Conservation (phyloP, 2,329 filamentous ascomycete genomes). For the Diaporthe sp. region DNA sequence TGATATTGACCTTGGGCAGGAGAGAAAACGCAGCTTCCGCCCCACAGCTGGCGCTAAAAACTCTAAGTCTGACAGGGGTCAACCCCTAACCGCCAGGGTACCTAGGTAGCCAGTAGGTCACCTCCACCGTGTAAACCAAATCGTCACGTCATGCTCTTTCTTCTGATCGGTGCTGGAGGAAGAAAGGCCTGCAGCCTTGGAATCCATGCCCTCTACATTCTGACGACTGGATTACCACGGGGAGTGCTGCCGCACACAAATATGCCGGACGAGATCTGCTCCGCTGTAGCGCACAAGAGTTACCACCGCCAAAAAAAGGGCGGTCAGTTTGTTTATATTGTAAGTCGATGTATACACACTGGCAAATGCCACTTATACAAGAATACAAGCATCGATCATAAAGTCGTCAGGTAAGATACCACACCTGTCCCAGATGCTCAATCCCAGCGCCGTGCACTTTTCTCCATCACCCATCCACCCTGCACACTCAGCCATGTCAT, state of each 20-base stretch:
- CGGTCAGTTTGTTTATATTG: neutral
- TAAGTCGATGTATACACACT: constrained; percentile 15
- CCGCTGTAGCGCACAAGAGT: too few relatives aligned
- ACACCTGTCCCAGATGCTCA: neutral
- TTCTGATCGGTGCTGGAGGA: neutral
- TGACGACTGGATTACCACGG: neutral
- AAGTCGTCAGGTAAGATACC: neutral
- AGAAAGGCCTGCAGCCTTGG: neutral
- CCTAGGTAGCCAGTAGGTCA: neutral
- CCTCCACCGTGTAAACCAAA: neutral
- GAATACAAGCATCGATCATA: constrained; percentile 4
- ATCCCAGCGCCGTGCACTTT: constrained; percentile 4
- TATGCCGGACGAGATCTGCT: neutral
- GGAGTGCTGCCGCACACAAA: neutral
- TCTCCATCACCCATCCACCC: neutral
- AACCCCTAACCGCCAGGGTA: neutral
- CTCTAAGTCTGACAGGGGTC: constrained; percentile 3
- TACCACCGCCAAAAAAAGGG: neutral
- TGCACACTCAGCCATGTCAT: neutral
- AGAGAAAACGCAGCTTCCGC: constrained; percentile 13
- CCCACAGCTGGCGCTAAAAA: constrained; percentile 2
- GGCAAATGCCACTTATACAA: neutral
- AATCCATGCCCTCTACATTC: too few relatives aligned
- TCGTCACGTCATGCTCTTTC: neutral
- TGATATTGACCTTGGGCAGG: neutral